Conservation (phyloP, 2,329 filamentous ascomycete genomes). For the Pseudogymnoascus sp. region DNA sequence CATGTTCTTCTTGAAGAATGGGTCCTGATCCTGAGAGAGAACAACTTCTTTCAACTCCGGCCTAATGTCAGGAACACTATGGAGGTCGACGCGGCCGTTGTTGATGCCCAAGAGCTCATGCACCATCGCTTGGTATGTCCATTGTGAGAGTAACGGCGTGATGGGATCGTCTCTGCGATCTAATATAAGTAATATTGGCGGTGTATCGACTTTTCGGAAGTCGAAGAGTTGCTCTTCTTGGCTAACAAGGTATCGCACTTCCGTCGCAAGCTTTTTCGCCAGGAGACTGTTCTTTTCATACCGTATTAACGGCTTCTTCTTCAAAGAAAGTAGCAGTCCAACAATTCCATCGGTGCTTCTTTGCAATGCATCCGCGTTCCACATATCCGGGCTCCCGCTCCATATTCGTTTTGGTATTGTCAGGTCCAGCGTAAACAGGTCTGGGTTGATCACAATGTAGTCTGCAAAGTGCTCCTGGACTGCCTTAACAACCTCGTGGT, state of each 20-base stretch:
- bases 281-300: slow-evolving; percentile 87
- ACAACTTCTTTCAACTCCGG: slow-evolving; percentile 91
- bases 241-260: slow-evolving; percentile 84
- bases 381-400: slow-evolving; percentile 72
- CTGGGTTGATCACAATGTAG: slow-evolving; percentile 89
- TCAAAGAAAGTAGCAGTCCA: slow-evolving; percentile 75
- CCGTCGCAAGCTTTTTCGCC: slow-evolving; percentile 85
- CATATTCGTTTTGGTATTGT: slow-evolving; percentile 68
- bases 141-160: slow-evolving; percentile 88
- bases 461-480: slow-evolving; percentile 97
- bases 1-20: slow-evolving; percentile 99
- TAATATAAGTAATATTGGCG: slow-evolving; percentile 81
- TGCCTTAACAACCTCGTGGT: slow-evolving; percentile 89
- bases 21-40: slow-evolving; percentile 90
- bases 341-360: slow-evolving; percentile 80
- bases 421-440: slow-evolving; percentile 75
- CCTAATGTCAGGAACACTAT: slow-evolving; percentile 71
- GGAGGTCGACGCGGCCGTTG: slow-evolving; percentile 88
- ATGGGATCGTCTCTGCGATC: slow-evolving; percentile 92
- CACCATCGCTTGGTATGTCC: slow-evolving; percentile 99
- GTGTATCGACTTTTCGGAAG: slow-evolving; percentile 88
- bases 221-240: slow-evolving; percentile 97
- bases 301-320: slow-evolving; percentile 92
- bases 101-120: slow-evolving; percentile 90
- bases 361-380: slow-evolving; percentile 84